Conservation (phyloP, 176 grass and related monocot genomes). For the Juncus effusus region DNA sequence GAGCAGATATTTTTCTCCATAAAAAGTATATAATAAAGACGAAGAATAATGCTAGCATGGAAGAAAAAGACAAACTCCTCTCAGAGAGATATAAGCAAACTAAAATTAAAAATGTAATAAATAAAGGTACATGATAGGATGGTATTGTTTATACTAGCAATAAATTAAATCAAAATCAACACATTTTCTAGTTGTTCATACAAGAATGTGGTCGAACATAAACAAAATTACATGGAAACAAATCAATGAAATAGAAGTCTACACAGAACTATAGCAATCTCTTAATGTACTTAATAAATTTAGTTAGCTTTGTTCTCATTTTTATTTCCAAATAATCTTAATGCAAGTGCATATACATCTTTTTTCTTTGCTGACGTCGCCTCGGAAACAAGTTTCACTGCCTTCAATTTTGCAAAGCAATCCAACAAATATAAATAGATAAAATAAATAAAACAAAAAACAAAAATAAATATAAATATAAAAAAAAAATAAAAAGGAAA, state of each 20-base stretch:
- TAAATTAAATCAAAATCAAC: no score
- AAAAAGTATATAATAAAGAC: no score
- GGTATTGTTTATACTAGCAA: no score
- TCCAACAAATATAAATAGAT: background rate
- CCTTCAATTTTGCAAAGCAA: conserved; percentile 40
- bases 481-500: background rate
- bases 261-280: no score
- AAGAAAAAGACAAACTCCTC: background rate
- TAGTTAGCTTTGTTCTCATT: conserved; percentile 24
- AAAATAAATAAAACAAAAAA: background rate
- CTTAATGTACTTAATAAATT: no score
- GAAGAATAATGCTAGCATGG: background rate
- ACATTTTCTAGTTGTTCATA: no score
- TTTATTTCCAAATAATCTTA: conserved; percentile 80
- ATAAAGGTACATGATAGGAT: no score
- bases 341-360: conserved; percentile 92
- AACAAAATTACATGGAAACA: no score
- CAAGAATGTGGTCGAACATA: no score
- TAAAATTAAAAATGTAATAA: background rate
- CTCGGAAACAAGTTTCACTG: conserved; percentile 69
- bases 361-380: conserved; percentile 86
- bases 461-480: background rate
- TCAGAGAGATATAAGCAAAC: background rate
- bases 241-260: no score
- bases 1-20: no score